Evolutionary conservation across 2,329 filamentous ascomycete species (phyloP).

Genomic region (Penicillium sp.): DNA sequence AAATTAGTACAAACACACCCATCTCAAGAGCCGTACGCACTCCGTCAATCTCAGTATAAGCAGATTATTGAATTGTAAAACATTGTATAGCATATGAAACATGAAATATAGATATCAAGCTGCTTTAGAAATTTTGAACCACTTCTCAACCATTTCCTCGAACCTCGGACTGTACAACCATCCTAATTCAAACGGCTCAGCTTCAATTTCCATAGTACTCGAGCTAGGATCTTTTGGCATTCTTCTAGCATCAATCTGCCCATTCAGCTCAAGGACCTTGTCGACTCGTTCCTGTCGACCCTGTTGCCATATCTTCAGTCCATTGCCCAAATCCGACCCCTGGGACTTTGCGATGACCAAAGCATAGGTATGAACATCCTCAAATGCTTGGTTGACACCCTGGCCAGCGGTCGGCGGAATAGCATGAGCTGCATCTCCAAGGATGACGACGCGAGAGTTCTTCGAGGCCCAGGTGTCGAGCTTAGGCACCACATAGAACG

Average conservation of each 20-base stretch:
- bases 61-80: not conserved
- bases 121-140: conserved; percentile 18
- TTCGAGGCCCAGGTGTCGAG: conserved; percentile 51
- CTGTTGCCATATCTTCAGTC: conserved; percentile 51
- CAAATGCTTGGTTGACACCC: conserved; percentile 62
- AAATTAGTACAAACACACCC: too few species aligned
- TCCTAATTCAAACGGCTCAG: conserved; percentile 40
- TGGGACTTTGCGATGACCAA: conserved; percentile 40
- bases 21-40: too few species aligned
- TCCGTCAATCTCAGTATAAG: too few species aligned
- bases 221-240: conserved; percentile 40
- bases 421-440: conserved; percentile 68
- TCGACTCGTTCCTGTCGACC: conserved; percentile 55
- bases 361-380: conserved; percentile 55
- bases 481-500: conserved; percentile 55
- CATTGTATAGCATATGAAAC: not conserved
- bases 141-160: conserved; percentile 38
- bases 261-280: conserved; percentile 53
- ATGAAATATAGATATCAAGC: not conserved
- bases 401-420: conserved; percentile 65
- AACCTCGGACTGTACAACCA: conserved; percentile 52
- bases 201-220: conserved; percentile 17
- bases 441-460: conserved; percentile 46
- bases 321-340: conserved; percentile 29
- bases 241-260: conserved; percentile 53